Evolutionary conservation across 306 rosid genomes (phyloP), one percentile per base, ranked within the genome.

Genomic region (Ceratonia siliqua): DNA sequence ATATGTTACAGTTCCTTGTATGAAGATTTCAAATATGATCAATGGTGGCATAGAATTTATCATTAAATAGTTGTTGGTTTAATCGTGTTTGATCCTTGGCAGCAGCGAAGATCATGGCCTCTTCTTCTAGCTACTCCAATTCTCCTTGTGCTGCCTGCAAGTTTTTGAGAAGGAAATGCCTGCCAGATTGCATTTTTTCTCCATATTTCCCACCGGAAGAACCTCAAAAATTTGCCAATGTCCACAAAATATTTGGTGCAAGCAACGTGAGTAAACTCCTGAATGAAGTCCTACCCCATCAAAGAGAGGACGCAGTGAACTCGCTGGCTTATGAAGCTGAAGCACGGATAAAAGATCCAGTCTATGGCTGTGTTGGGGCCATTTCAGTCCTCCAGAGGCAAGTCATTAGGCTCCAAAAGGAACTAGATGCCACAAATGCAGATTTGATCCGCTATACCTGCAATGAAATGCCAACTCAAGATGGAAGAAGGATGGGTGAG

Each of bases 71-170:
- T n/a, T 24, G 56, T 27, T 52, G 73, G 13, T n/a, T 11, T 25
- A 2, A 18, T 39, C 43, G 22, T 72, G 30, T 14, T 3, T 63
- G 50, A 39, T 38, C 14, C 1, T 57, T 21, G 14, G 27, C 25
- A 24, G 53, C 17, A 54, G 76, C 22, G 30, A 72, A 73, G 75
- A 32, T 42, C 13, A 81, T 81, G 82, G 84, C 91, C 7, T 85
- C 90, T 43, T 91, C 93, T 73, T 90, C 97, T 21, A 83, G 84
- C 79, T 87, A 91, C 70, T 76, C 87, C 1, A 89, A 87, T 68
- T 84, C 96, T 45, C 98, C 98, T 4, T 93, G 98, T 74, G 98
- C 98, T 3, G 98, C 96, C 13, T 93, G 98, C 88, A 93, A 93
- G 74, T 91, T 93, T 73, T 28, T 93, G 33, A 80, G 98, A 57